Conservation (phyloP, 2,329 filamentous ascomycete genomes). For the Sclerotinia spermophila region DNA sequence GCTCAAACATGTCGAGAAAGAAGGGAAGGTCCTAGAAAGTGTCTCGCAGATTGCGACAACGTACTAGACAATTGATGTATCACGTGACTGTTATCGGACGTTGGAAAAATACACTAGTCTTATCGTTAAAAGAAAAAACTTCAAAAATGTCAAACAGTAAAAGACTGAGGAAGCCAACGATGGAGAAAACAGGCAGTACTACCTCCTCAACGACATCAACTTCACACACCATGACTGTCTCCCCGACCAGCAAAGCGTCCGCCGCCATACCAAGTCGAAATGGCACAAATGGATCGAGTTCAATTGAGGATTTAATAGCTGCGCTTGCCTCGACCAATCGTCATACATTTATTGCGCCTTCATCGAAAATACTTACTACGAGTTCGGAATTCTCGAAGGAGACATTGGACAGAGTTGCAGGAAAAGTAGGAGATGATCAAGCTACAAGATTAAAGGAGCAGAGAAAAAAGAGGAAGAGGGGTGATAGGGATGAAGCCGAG, state of each 20-base stretch:
- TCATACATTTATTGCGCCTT: constrained; percentile 68
- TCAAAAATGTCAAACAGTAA: constrained; percentile 16
- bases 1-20: neutral
- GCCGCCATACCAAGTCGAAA: constrained; percentile 38
- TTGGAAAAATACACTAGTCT: constrained; percentile 5
- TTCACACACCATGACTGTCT: constrained; percentile 58
- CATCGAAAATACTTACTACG: constrained; percentile 60
- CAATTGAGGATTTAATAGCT: constrained; percentile 29
- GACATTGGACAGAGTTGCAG: constrained; percentile 74
- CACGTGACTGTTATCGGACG: constrained; percentile 21
- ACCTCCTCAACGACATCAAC: constrained; percentile 61
- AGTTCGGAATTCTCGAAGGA: constrained; percentile 74
- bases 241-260: constrained; percentile 38
- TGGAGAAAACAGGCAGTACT: constrained; percentile 42
- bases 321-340: constrained; percentile 32
- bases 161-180: constrained; percentile 22
- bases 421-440: constrained; percentile 70
- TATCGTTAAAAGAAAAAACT: constrained; percentile 23
- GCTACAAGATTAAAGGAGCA: constrained; percentile 61
- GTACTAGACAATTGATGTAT: neutral
- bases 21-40: neutral
- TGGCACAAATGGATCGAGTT: constrained; percentile 16
- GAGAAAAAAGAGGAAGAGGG: constrained; percentile 74
- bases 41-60: neutral
- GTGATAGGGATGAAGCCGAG: constrained; percentile 45